Evolutionary conservation across 2,329 filamentous ascomycete species (phyloP).

Genomic region (Myriangium duriaei): DNA sequence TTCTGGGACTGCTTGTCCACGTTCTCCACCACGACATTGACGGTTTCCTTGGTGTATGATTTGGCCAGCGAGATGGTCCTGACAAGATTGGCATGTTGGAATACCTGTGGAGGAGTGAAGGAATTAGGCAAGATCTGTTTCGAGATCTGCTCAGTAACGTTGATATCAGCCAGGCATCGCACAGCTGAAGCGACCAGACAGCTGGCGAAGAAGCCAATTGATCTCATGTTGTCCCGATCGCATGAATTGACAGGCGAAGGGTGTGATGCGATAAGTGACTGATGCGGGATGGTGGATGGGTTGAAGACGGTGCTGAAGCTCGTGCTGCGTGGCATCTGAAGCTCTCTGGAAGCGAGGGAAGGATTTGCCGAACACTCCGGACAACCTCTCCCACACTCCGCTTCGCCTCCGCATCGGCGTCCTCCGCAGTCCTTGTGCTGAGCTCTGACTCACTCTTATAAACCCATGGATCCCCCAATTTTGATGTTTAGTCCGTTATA

Average conservation of each 20-base stretch:
- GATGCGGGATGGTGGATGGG: not conserved
- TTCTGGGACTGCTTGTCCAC: conserved; percentile 63
- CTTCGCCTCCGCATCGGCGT: no score
- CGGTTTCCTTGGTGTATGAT: conserved; percentile 74
- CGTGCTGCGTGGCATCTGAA: conserved; percentile 1
- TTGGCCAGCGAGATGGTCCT: conserved; percentile 88
- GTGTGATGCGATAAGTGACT: conserved; percentile 1
- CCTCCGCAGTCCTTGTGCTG: no score
- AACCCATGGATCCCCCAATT: no score
- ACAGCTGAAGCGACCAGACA: conserved; percentile 45
- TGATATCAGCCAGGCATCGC: conserved; percentile 44
- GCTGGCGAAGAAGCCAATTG: conserved; percentile 23
- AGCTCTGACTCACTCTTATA: no score
- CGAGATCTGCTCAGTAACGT: conserved; percentile 44
- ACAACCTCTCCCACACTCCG: no score
- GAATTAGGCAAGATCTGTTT: conserved; percentile 35
- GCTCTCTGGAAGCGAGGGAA: not conserved
- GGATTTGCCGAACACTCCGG: no score
- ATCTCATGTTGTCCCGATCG: conserved; percentile 26
- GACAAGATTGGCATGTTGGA: conserved; percentile 86
- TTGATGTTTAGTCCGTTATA: no score
- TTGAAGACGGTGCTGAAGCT: not conserved
- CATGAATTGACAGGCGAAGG: conserved; percentile 1
- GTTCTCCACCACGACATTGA: conserved; percentile 94
- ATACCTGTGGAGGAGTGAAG: conserved; percentile 80